These are phyloP conservation scores for Candida tetrigidarum DNA, from an alignment of 1,139 yeast genomes.

Conservation along the genomic window DNA sequence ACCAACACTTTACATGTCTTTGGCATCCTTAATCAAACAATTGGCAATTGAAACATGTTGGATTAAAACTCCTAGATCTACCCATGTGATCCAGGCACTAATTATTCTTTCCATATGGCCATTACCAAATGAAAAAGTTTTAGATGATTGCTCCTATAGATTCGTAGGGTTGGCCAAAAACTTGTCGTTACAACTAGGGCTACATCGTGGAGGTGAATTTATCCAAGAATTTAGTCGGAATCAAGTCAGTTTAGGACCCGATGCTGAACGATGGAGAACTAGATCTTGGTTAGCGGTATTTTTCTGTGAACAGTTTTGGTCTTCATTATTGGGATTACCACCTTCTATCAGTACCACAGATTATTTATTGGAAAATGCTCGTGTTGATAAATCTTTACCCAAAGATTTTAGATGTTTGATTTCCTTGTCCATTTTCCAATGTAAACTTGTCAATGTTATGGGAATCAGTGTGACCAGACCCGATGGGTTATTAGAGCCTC, in stretches of 20 bases:
- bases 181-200: slow-evolving; percentile 84
- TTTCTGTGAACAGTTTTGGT: slow-evolving; percentile 90
- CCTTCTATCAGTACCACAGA: slow-evolving; percentile 83
- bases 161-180: slow-evolving; percentile 88
- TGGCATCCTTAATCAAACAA: slow-evolving; percentile 81
- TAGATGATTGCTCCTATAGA: slow-evolving; percentile 91
- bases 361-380: slow-evolving; percentile 77
- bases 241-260: slow-evolving; percentile 81
- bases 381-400: slow-evolving; percentile 70
- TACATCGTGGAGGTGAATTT: slow-evolving; percentile 87
- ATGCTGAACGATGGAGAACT: slow-evolving; percentile 94
- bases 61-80: slow-evolving; percentile 91
- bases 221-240: slow-evolving; percentile 90
- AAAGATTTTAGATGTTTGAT: slow-evolving; percentile 73
- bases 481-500: slow-evolving; percentile 88
- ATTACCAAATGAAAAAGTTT: slow-evolving; percentile 86
- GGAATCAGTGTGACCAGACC: slow-evolving; percentile 89
- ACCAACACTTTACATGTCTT: slow-evolving; percentile 76
- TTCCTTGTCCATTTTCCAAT: slow-evolving; percentile 79
- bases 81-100: slow-evolving; percentile 90
- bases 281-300: slow-evolving; percentile 91
- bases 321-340: slow-evolving; percentile 85
- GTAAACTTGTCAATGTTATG: slow-evolving; percentile 82
- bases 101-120: slow-evolving; percentile 90
- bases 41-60: slow-evolving; percentile 92